phyloP scores from a whole-genome alignment of 352 stramenopile genomes.

The Globisporangium splendens region DNA sequence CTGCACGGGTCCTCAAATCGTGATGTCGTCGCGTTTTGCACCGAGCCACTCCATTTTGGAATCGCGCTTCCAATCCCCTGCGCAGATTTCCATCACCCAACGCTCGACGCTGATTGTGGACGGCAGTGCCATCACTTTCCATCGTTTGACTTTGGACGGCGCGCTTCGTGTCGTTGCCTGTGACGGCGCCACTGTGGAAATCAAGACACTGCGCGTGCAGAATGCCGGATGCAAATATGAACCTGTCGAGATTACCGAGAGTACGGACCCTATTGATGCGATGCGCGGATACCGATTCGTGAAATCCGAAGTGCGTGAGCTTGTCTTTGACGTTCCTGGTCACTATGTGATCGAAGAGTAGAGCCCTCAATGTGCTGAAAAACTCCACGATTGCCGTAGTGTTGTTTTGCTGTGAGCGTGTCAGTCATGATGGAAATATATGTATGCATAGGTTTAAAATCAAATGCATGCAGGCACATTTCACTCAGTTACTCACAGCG shows the following conservation, averaged over 20 bases:
- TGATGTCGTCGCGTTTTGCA: conserved; percentile 38
- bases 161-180: conserved; percentile 43
- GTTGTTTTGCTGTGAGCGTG: not conserved
- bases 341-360: conserved; percentile 47
- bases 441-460: conserved; percentile 5
- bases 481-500: not conserved
- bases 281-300: conserved; percentile 60
- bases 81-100: conserved; percentile 28
- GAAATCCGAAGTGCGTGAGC: conserved; percentile 31
- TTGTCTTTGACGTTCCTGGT: conserved; percentile 42
- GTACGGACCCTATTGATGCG: conserved; percentile 31
- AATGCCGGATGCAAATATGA: conserved; percentile 55
- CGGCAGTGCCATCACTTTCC: conserved; percentile 38
- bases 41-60: conserved; percentile 25
- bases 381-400: too few species aligned
- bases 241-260: conserved; percentile 6
- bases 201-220: conserved; percentile 34
- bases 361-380: not conserved
- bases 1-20: conserved; percentile 39
- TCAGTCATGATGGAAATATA: conserved; percentile 1
- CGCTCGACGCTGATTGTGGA: conserved; percentile 58
- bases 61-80: conserved; percentile 27
- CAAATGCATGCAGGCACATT: conserved; percentile 7
- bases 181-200: conserved; percentile 36
- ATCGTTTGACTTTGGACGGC: conserved; percentile 40